Evolutionary conservation across 495 filamentous ascomycete genomes (phyloP).

Genomic region (Penicillium turbatum): DNA sequence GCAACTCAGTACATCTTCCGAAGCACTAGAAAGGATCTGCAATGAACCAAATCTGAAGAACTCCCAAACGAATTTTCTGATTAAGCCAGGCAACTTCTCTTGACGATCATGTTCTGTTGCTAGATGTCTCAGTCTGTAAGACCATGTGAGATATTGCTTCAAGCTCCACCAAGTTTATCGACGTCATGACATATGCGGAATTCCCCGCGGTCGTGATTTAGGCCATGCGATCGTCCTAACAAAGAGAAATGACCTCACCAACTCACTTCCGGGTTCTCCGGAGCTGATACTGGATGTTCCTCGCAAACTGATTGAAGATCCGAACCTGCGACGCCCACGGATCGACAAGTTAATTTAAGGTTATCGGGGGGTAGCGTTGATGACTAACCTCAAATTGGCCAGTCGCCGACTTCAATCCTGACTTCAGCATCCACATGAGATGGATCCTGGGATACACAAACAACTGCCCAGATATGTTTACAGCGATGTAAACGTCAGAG

Average conservation of each 20-base stretch:
- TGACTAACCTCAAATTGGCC: not conserved
- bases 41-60: too few relatives aligned
- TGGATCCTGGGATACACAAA: not conserved
- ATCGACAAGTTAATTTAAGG: slow-evolving; percentile 1
- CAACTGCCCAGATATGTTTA: not conserved
- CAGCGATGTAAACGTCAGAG: slow-evolving; percentile 1
- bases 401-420: not conserved
- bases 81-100: not conserved
- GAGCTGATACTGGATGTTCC: not conserved
- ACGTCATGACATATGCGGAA: slow-evolving; percentile 3
- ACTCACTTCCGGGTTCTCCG: not conserved
- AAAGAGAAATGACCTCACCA: slow-evolving; percentile 5
- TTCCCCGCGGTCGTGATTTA: not conserved
- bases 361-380: not conserved
- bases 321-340: not conserved
- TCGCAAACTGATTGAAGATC: not conserved
- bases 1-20: too few relatives aligned
- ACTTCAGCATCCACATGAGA: not conserved
- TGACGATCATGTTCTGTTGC: not conserved
- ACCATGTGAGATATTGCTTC: not conserved
- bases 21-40: too few relatives aligned
- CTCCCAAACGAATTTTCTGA: too few relatives aligned
- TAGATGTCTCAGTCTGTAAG: not conserved
- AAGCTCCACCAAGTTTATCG: too few relatives aligned
- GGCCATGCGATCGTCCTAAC: not conserved